Evolutionary conservation across 805 yeast species (phyloP), one percentile per base, ranked within the genome.

Genomic region (Nematodospora valgi): DNA sequence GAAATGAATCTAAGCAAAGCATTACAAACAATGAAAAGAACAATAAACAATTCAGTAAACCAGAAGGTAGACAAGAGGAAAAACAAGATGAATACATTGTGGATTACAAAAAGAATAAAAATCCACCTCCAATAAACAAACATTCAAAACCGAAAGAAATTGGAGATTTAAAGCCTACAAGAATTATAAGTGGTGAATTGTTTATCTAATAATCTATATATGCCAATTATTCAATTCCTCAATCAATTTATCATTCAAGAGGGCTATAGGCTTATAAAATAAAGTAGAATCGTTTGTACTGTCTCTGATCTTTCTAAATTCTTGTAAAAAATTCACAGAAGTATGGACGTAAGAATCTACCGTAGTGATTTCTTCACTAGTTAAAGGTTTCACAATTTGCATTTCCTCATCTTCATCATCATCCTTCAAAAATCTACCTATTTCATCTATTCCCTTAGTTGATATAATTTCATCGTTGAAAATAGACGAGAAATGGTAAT

Each of bases 181-280:
- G 62, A 14, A 43, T 43, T 14, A 40, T 58, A 30, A 54, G 59
- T 30, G 65, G 64, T 3, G 68, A 61, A 5, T 19, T 32, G 16
- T 32, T 26, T 26, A 30, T 37, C 33, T 28, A 32, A 51, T n/a
- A n/a, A 25, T 49, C 30, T 27, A 35, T 19, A 35, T 14, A 29
- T 24, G 14, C 23, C 30, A 37, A 19, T 25, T 32, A 15, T 23
- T 34, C 15, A 43, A 21, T 16, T 37, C 44, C 18, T 43, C 42
- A 27, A 32, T 28, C 4, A 43, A 19, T 34, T 43, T 43, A 24
- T 37, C 42, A 25, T 18, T 32, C 11, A 43, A 32, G 15, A 40
- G n/a, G 13, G 14, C 19, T 7, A 37, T 26, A 5, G 44, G 23
- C 14, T 27, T 37, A 23, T 33, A 18, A 15, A 37, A 38, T 25